Evolutionary conservation across 495 filamentous ascomycete species (phyloP).

Genomic region (Bombardia bombarda): DNA sequence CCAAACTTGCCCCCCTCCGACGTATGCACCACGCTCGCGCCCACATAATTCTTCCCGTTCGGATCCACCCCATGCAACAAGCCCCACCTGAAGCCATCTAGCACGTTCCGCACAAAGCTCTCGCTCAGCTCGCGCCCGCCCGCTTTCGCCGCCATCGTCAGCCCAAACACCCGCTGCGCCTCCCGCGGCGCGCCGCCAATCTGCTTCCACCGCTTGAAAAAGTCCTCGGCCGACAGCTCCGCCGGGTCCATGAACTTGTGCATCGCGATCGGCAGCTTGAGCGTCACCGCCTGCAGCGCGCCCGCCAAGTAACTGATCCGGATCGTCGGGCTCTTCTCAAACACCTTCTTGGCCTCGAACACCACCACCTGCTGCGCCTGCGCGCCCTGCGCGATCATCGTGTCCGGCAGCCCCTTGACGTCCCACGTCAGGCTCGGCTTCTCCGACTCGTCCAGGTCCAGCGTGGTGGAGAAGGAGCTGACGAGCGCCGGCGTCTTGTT

Average conservation of each 20-base stretch:
- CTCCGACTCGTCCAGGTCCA: slow-evolving; percentile 68
- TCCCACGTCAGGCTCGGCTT: slow-evolving; percentile 68
- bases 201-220: slow-evolving; percentile 98
- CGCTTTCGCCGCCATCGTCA: slow-evolving; percentile 40
- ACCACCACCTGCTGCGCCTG: slow-evolving; percentile 94
- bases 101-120: slow-evolving; percentile 54
- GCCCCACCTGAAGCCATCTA: slow-evolving; percentile 83
- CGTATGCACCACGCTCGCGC: slow-evolving; percentile 84
- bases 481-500: slow-evolving; percentile 83
- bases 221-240: slow-evolving; percentile 75
- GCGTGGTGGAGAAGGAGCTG: slow-evolving; percentile 84
- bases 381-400: slow-evolving; percentile 58
- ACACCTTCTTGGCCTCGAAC: slow-evolving; percentile 77
- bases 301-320: slow-evolving; percentile 91
- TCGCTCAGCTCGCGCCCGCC: slow-evolving; percentile 44
- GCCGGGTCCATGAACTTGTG: slow-evolving; percentile 97
- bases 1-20: slow-evolving; percentile 81
- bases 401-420: slow-evolving; percentile 81
- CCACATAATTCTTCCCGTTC: slow-evolving; percentile 86
- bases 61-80: slow-evolving; percentile 79
- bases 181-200: slow-evolving; percentile 86
- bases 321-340: slow-evolving; percentile 80
- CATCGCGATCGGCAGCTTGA: slow-evolving; percentile 79
- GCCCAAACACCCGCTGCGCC: slow-evolving; percentile 74
- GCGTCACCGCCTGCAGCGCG: slow-evolving; percentile 83